Base-by-base conservation (phyloP, 257 asterid genomes). In the Jasminum sambac region DNA sequence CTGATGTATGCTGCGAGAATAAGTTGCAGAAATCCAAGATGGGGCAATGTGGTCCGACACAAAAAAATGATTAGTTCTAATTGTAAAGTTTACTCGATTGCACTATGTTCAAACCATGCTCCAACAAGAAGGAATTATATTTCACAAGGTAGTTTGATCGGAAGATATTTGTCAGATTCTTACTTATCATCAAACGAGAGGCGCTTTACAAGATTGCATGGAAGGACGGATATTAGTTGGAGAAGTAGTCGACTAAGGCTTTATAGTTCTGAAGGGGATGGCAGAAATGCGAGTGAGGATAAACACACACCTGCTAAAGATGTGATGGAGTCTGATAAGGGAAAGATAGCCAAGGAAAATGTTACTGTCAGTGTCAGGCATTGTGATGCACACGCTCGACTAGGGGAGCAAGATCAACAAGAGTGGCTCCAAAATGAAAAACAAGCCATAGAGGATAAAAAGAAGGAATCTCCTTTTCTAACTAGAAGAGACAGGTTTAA, bases 221-320 rank as follows among this genome's bases (percentile, higher is more conserved):
- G 75, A 75, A 85, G 83, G 73, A 67, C 83, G 3, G 73, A 78
- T 75, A 66, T 73, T 72, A 75, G 83, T 62, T 79, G 87, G 77
- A 82, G 78, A 77, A 72, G 77, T 74, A 76, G 78, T 59, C 79
- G 57, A 40, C 66, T 71, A 64, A 85, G 99, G 69, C 78, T 60
- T 68, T 95, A 85, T 74, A 87, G 99, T 75, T 95, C 99, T 12
- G 85, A 89, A 84, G 92, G 99, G 46, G 98, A 91, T 80, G 99
- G 96, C 75, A 85, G 88, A 80, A 89, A 84, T 74, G 85, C 90
- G 59, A 91, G 91, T 66, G 96, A 91, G 81, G 95, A 86, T 78
- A 88, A 88, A 74, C 76, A 64, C 37, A 72, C 71, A 43, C 70
- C 81, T 44, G 83, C 71, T 64, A 75, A 83, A 73, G 95, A 79